Base-by-base conservation (phyloP, 2,329 filamentous ascomycete genomes). In the Neofusicoccum laricinum region DNA sequence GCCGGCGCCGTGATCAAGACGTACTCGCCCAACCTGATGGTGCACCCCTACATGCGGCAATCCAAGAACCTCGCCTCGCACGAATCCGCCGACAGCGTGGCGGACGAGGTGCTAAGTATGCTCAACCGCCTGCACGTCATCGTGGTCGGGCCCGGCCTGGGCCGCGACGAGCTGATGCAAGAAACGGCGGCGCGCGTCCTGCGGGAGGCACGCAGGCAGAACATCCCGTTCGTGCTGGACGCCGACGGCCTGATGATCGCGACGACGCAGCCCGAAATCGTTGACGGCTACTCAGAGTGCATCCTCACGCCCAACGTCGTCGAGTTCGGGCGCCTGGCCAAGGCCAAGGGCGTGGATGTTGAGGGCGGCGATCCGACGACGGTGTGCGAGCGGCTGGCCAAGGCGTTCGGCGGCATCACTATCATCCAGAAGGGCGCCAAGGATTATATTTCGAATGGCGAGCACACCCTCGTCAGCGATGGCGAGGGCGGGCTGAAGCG, bases 11-110 rank as follows among this genome's bases (percentile, higher is more conserved):
- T 97, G 41, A 97, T 99, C 80, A 99, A 99, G 82, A 92, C 92
- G 3, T 99, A 98, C 81, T 97, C 93, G 19, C 95, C 95, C 2
- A 97, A 98, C 76, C 84, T 99, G 32, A 99, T 99, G 94, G 95
- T 99, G 11, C 95, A 98, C 77, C 95, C 95, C 0, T 86, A 97
- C 69, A 94, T 99, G 87, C 90, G 92, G 34, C 92, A 95, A 77
- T 86, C 87, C 50, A 83, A 85, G 69, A 83, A 86, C 69, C 79
- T 85, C 61, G 75, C 79, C 25, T 76, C 81, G 55, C 78, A 82
- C 61, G 85, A 89, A 64, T 81, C 81, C 12, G 83, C 86, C 69
- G 84, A 90, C 1, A 82, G 81, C 62, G 84, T 97, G 53, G 86
- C 91, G 8, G 78, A 84, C 25, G 80, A 85, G 61, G 90, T 98